Evolutionary conservation across 2,329 filamentous ascomycete genomes (phyloP).

Genomic region (Colletotrichum abscissum): DNA sequence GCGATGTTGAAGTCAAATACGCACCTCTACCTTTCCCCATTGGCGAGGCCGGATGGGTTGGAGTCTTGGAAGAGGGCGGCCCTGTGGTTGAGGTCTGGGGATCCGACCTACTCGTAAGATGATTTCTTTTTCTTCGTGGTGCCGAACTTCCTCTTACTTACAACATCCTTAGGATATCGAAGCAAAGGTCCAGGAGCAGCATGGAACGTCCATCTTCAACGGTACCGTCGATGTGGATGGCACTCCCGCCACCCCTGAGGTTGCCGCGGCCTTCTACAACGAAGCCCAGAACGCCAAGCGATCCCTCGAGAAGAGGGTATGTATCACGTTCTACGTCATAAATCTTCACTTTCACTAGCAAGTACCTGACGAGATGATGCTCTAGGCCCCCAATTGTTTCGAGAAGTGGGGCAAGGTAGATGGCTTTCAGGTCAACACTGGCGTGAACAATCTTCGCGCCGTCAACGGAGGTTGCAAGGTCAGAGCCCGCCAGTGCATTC

Average conservation of each 20-base stretch:
- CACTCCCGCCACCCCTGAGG: not conserved
- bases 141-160: not conserved
- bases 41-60: slow-evolving; percentile 10
- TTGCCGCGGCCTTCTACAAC: not conserved
- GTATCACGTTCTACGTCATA: not conserved
- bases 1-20: not conserved
- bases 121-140: not conserved
- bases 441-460: not conserved
- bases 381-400: not conserved
- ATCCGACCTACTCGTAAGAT: not conserved
- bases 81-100: slow-evolving; percentile 11
- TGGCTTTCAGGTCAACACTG: not conserved
- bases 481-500: slow-evolving; percentile 3
- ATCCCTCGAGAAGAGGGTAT: not conserved
- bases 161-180: not conserved
- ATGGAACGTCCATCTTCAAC: not conserved
- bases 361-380: not conserved
- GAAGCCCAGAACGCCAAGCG: not conserved
- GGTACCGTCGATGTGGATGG: not conserved
- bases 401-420: slow-evolving; percentile 1
- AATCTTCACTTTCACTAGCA: not conserved
- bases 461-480: slow-evolving; percentile 9
- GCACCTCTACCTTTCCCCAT: slow-evolving; percentile 1
- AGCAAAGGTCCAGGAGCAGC: not conserved
- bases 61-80: not conserved